Percentiles rank a stretch among this genome's conserved stretches.
These are phyloP conservation scores for Trifolium pratense DNA, from an alignment of 306 rosid genomes.

Conservation along the genomic window DNA sequence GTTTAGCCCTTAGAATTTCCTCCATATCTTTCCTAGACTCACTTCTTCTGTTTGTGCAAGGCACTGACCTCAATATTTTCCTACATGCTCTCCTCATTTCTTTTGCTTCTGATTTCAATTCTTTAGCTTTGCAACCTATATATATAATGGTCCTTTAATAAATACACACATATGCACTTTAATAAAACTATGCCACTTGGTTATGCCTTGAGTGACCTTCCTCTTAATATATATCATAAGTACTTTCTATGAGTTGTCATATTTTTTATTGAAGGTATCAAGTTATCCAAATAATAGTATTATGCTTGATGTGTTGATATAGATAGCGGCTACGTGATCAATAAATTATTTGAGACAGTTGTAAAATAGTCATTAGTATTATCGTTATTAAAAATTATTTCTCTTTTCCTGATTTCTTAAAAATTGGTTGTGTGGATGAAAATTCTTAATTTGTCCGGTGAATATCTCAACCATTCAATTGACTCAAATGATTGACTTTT, in stretches of 20 bases:
- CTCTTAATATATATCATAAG: background rate
- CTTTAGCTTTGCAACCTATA: slow-evolving; percentile 8
- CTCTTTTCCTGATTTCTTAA: too few relatives aligned
- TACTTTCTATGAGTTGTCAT: slow-evolving; percentile 25
- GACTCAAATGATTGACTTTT: too few relatives aligned
- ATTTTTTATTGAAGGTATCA: background rate
- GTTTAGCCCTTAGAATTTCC: slow-evolving; percentile 72
- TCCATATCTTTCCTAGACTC: slow-evolving; percentile 68
- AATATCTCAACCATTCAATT: too few relatives aligned
- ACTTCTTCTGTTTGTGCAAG: slow-evolving; percentile 58
- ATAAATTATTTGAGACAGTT: too few relatives aligned
- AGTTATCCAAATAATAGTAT: background rate
- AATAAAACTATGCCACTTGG: background rate
- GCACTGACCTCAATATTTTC: slow-evolving; percentile 63
- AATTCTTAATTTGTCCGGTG: too few relatives aligned
- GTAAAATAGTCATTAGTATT: too few relatives aligned
- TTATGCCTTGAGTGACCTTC: slow-evolving; percentile 35
- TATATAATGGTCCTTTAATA: background rate
- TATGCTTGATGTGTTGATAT: background rate
- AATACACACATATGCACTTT: background rate
- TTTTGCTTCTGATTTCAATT: slow-evolving; percentile 22
- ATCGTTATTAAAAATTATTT: too few relatives aligned
- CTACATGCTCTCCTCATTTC: slow-evolving; percentile 67
- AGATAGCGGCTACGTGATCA: too few relatives aligned
- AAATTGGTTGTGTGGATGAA: too few relatives aligned